Evolutionary conservation across 225 moss, liverwort and hornwort species (phyloP).

Genomic region (Physcomitrellopsis africana): DNA sequence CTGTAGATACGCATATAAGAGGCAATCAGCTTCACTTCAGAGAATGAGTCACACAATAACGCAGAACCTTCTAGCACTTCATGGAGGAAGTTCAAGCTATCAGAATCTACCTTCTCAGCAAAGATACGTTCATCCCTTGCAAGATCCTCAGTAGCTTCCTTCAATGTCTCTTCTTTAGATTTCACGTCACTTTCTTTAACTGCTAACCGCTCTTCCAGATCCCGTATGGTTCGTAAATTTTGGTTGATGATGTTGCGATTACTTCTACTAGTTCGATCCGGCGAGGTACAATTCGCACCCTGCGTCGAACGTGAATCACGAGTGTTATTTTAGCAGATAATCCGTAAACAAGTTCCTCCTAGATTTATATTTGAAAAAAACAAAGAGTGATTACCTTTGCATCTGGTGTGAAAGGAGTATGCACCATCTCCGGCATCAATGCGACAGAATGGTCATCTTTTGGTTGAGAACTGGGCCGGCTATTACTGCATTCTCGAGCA

Average conservation of each 20-base stretch:
- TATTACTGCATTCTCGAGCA: constrained; percentile 44
- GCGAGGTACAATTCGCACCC: constrained; percentile 61
- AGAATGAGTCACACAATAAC: constrained; percentile 12
- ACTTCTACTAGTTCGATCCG: constrained; percentile 60
- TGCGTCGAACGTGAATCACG: constrained; percentile 43
- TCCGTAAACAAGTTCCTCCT: constrained; percentile 9
- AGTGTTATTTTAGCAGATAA: constrained; percentile 26
- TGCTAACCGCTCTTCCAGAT: constrained; percentile 77
- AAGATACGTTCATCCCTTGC: constrained; percentile 88
- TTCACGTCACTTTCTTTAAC: constrained; percentile 71
- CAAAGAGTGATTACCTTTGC: constrained; percentile 45
- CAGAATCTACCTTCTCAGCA: constrained; percentile 73
- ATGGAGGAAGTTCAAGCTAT: not conserved
- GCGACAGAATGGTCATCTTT: constrained; percentile 45
- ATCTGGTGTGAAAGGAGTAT: constrained; percentile 52
- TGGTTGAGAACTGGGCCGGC: constrained; percentile 48
- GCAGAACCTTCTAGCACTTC: constrained; percentile 1
- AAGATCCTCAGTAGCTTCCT: constrained; percentile 86
- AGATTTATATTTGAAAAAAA: constrained; percentile 18
- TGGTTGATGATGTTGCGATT: constrained; percentile 84
- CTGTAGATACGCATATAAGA: constrained; percentile 37
- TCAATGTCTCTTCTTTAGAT: constrained; percentile 75
- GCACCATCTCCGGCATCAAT: constrained; percentile 41
- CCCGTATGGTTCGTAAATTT: constrained; percentile 74
- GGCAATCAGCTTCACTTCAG: constrained; percentile 21